Evolutionary conservation across 306 rosid genomes (phyloP).

Genomic region (Prunus salicina): DNA sequence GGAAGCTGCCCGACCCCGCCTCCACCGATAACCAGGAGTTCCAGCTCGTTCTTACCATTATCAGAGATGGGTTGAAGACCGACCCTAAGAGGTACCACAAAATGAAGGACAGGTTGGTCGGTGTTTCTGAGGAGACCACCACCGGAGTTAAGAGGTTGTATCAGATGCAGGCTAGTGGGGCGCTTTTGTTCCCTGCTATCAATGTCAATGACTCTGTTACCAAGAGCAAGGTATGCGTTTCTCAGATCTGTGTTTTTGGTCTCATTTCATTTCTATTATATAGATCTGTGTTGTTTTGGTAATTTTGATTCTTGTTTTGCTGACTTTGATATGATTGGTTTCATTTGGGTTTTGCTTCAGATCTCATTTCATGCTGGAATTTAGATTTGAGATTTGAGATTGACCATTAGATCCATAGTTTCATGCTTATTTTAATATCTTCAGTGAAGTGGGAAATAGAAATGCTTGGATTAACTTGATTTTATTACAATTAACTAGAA

Average conservation of each 20-base stretch:
- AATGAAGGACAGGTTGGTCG: slow-evolving; percentile 84
- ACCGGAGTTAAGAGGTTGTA: slow-evolving; percentile 98
- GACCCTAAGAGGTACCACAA: slow-evolving; percentile 87
- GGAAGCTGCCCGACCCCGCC: slow-evolving; percentile 59
- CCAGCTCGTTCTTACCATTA: slow-evolving; percentile 69
- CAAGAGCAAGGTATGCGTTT: slow-evolving; percentile 76
- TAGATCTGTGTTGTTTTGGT: slow-evolving; percentile 11
- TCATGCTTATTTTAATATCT: neutral
- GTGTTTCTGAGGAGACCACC: slow-evolving; percentile 96
- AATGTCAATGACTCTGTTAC: slow-evolving; percentile 96
- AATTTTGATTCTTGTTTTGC: neutral
- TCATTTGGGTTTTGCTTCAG: neutral
- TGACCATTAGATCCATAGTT: neutral
- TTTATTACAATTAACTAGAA: neutral
- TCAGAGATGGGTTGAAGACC: slow-evolving; percentile 70
- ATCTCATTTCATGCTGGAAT: neutral
- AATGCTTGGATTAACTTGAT: neutral
- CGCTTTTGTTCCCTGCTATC: slow-evolving; percentile 86
- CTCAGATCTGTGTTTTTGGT: neutral
- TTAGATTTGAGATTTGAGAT: neutral
- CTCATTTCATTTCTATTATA: neutral
- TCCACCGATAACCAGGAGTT: slow-evolving; percentile 82
- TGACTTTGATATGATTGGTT: slow-evolving; percentile 4
- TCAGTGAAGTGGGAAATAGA: neutral
- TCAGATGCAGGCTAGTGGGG: slow-evolving; percentile 82